Conservation (phyloP, 371 early-diverging fungal species). For the Phascolomyces articulosus region DNA sequence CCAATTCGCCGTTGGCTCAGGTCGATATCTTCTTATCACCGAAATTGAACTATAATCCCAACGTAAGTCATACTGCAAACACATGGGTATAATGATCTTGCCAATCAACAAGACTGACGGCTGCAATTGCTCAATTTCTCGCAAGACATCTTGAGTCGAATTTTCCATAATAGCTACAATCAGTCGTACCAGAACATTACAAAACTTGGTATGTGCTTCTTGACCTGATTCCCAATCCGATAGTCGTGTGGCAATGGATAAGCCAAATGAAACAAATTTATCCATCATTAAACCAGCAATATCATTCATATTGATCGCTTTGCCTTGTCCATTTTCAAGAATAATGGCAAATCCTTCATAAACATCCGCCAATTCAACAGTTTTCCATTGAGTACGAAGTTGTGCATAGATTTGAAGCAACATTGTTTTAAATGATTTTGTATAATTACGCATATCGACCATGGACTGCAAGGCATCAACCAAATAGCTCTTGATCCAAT, state of each 20-base stretch:
- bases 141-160: constrained; percentile 54
- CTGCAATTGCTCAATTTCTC: constrained; percentile 48
- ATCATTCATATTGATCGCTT: constrained; percentile 42
- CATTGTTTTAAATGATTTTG: constrained; percentile 46
- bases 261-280: constrained; percentile 50
- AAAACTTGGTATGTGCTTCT: constrained; percentile 36
- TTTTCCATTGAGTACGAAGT: constrained; percentile 53
- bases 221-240: constrained; percentile 46
- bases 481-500: constrained; percentile 63
- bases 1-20: constrained; percentile 47
- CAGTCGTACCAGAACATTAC: constrained; percentile 55
- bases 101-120: constrained; percentile 51
- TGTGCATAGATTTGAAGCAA: constrained; percentile 44
- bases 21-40: constrained; percentile 26
- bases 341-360: constrained; percentile 54
- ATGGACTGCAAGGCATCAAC: constrained; percentile 37
- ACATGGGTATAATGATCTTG: constrained; percentile 54
- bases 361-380: constrained; percentile 55
- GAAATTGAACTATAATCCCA: constrained; percentile 35
- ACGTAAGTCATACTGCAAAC: constrained; percentile 50
- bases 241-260: constrained; percentile 39
- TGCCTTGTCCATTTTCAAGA: constrained; percentile 45
- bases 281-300: constrained; percentile 51
- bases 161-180: constrained; percentile 60
- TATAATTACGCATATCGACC: constrained; percentile 40